Conservation (phyloP, 768 basidiomycete genomes). For the Flagelloscypha sp. region DNA sequence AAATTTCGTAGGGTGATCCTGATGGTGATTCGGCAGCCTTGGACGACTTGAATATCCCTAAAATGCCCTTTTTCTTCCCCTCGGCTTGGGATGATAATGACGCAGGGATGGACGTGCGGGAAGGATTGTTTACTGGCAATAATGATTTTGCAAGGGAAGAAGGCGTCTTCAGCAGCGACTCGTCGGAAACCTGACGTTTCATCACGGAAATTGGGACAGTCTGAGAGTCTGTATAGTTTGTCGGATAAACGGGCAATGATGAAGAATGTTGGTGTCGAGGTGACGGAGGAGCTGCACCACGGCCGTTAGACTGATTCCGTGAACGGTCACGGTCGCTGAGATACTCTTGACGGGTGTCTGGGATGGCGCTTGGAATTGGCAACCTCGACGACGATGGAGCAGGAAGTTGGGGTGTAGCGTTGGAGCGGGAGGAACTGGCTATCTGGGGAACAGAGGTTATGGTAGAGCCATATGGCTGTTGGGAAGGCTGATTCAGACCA, state of each 20-base stretch:
- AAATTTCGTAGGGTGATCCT: slow-evolving; percentile 6
- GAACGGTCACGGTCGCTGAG: too few relatives aligned
- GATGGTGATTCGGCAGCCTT: slow-evolving; percentile 4
- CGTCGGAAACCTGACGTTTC: slow-evolving; percentile 34
- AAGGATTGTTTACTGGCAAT: slow-evolving; percentile 31
- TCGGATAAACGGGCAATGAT: slow-evolving; percentile 24
- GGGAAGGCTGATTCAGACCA: too few relatives aligned
- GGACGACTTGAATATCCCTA: slow-evolving; percentile 27
- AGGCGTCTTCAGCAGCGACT: slow-evolving; percentile 52
- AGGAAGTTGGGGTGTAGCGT: too few relatives aligned
- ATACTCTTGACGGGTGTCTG: too few relatives aligned
- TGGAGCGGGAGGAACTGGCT: too few relatives aligned
- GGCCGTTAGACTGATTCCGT: too few relatives aligned
- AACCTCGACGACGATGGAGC: too few relatives aligned
- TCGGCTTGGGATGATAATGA: slow-evolving; percentile 28
- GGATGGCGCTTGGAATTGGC: too few relatives aligned
- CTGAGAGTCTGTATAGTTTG: slow-evolving; percentile 9
- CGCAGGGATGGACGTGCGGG: slow-evolving; percentile 30
- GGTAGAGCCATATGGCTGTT: too few relatives aligned
- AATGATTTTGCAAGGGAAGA: slow-evolving; percentile 53
- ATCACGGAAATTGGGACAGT: slow-evolving; percentile 15
- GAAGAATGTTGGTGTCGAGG: slow-evolving; percentile 26
- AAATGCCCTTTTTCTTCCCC: slow-evolving; percentile 31
- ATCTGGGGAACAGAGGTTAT: too few relatives aligned
- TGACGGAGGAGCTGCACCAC: too few relatives aligned